A percentile compares a stretch with the other conserved stretches of the same genome.
phyloP scores from a whole-genome alignment of 2,329 filamentous ascomycete genomes.

The Exophiala lecanii-corni region DNA sequence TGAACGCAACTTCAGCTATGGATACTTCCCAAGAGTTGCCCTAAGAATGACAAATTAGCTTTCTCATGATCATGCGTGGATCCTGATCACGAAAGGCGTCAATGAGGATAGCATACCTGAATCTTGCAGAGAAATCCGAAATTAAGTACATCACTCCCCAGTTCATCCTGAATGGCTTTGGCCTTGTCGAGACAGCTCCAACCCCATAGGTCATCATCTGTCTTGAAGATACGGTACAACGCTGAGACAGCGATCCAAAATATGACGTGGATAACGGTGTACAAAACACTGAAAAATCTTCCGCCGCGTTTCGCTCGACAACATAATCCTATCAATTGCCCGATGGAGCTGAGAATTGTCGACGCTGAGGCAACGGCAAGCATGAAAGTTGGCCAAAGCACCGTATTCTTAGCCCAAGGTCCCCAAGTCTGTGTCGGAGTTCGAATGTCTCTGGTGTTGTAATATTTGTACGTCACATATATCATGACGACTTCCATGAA shows the following conservation, averaged over 20 bases:
- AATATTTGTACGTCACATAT: constrained; percentile 14
- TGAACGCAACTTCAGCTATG: neutral
- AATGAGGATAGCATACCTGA: constrained; percentile 13
- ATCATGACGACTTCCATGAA: constrained; percentile 13
- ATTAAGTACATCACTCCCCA: constrained; percentile 4
- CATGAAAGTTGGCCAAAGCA: constrained; percentile 15
- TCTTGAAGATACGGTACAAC: constrained; percentile 11
- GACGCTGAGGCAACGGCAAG: constrained; percentile 7
- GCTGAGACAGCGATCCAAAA: constrained; percentile 11
- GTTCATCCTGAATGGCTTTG: constrained; percentile 10
- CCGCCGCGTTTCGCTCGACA: neutral
- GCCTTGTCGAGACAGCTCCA: constrained; percentile 15
- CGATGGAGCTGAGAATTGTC: constrained; percentile 7
- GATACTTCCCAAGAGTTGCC: neutral
- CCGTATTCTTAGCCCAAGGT: constrained; percentile 9
- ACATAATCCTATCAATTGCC: constrained; percentile 2
- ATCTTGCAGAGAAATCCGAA: constrained; percentile 11
- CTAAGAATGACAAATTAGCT: too few relatives aligned
- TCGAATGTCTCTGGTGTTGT: constrained; percentile 5
- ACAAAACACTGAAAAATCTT: constrained; percentile 5
- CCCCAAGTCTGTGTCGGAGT: constrained; percentile 7
- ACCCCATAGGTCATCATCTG: constrained; percentile 13
- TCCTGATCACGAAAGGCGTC: too few relatives aligned
- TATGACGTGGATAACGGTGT: constrained; percentile 2
- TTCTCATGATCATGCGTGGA: too few relatives aligned